Evolutionary conservation across 306 rosid species (phyloP), one percentile per base, ranked within the genome.

Genomic region (Aeschynomene evenia): DNA sequence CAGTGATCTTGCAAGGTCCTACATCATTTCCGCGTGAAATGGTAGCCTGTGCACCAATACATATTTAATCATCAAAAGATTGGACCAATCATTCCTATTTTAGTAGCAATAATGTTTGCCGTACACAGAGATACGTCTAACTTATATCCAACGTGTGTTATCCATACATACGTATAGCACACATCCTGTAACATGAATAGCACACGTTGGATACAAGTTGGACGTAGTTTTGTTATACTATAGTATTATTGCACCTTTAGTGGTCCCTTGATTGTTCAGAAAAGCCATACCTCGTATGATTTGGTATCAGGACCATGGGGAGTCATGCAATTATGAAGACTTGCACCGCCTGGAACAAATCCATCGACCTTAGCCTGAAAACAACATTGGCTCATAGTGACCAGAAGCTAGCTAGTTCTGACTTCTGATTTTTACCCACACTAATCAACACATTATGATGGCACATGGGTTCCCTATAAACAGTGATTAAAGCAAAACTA

Each of bases 221-320:
- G n/a, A n/a, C n/a, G n/a, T n/a, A n/a, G n/a, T n/a, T n/a, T n/a
- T n/a, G n/a, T n/a, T n/a, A n/a, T n/a, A n/a, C n/a, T n/a, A n/a
- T n/a, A n/a, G n/a, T n/a, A n/a, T n/a, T n/a, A n/a, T n/a, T n/a
- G n/a, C n/a, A n/a, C n/a, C n/a, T n/a, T 34, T 46, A 19, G 14
- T 14, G 40, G 8, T 18, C 11, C 42, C 34, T 26, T 59, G 26
- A 68, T 69, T 64, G 63, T 26, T 63, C 39, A 28, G 14, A 26
- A 77, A 55, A 60, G 21, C 22, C 40, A 58, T 84, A 91, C 98
- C 98, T 93, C 98, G 46, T 83, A 94, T 6, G 96, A 86, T 70
- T 90, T 87, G 8, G 98, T 94, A 72, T 94, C 96, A 9, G 98
- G 98, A 65, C 98, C 98, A 76, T 94, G 98, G n/a, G 97, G 98